Base-by-base conservation (phyloP, 1,284 basidiomycete species). In the Fereydounia khargensis region DNA sequence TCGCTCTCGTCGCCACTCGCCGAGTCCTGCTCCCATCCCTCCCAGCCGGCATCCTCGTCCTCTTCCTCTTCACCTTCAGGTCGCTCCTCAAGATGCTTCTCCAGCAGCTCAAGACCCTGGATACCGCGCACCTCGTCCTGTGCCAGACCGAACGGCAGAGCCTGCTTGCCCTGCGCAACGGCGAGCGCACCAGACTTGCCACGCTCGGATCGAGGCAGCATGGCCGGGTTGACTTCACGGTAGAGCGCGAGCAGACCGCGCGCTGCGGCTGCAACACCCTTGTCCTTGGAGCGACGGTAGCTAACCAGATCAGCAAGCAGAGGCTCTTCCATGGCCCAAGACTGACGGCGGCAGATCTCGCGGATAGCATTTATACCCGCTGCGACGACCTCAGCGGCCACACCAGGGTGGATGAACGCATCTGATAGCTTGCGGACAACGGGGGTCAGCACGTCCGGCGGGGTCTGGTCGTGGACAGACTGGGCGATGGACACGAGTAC, bases 331-430 rank as follows among this genome's bases (percentile, higher is more conserved):
- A 98, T 97, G 42, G 62, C 86, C 90, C 91, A 94, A 5, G 94
- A 91, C 75, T 99, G 95, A 24, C 94, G 78, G 30, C 87, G 79
- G 74, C 90, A 96, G 20, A 98, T 85, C 77, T 98, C 94, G 28
- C 91, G 82, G 35, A 98, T 89, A 17, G 90, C 84, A 74, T 99
- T 99, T 68, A 99, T 80, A 27, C 95, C 95, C 0, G 94, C 95
- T 0, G 92, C 86, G 46, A 97, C 88, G 65, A 98, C 91, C 77
- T 98, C 92, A 55, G 86, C 83, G 3, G 90, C 89, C 4, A 98
- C 95, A 52, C 95, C 95, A 0, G 94, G 94, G 77, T 98, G 94
- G 3, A 99, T 88, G 67, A 99, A 99, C 71, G 96, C 91, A 67
- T 89, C 85, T 0, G 92, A 89, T 42, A 99, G 79, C 78, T 98